phyloP scores from a whole-genome alignment of 2,329 filamentous ascomycete genomes.

The Drechslera avenae region DNA sequence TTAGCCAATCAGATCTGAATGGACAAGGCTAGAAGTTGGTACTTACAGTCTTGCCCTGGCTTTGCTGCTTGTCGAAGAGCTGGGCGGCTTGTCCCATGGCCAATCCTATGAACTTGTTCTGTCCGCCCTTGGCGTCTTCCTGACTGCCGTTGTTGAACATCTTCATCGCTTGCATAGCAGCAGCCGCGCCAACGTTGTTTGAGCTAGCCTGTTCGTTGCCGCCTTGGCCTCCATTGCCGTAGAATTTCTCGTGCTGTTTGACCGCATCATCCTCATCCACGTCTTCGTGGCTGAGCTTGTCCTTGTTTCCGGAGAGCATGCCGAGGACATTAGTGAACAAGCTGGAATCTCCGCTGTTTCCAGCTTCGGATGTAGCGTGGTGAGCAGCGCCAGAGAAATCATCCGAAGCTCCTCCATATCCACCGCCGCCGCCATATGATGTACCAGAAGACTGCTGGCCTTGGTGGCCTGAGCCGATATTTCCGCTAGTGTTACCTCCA shows the following conservation, averaged over 20 bases:
- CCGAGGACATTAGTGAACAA: conserved; percentile 64
- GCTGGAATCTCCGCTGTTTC: conserved; percentile 54
- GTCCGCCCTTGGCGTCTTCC: conserved; percentile 55
- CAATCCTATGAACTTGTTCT: conserved; percentile 81
- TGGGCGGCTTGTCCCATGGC: conserved; percentile 89
- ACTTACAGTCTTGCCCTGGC: conserved; percentile 60
- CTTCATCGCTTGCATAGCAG: conserved; percentile 79
- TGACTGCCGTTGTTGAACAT: conserved; percentile 68
- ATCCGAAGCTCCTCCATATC: conserved; percentile 48
- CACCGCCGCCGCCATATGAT: conserved; percentile 49
- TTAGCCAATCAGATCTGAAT: conserved; percentile 50
- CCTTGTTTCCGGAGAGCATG: conserved; percentile 60
- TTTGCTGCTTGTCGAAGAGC: conserved; percentile 67
- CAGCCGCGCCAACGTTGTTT: conserved; percentile 64
- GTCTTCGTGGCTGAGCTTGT: conserved; percentile 56
- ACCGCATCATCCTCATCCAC: conserved; percentile 71
- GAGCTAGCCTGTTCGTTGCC: conserved; percentile 52
- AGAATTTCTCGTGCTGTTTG: conserved; percentile 76
- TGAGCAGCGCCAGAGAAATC: conserved; percentile 61
- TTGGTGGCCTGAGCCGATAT: conserved; percentile 30
- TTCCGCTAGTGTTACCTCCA: conserved; percentile 22
- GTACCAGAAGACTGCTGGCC: conserved; percentile 49
- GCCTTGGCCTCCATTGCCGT: conserved; percentile 57
- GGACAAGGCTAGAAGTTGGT: neutral
- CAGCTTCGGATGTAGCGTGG: conserved; percentile 61